Evolutionary conservation across 495 filamentous ascomycete species (phyloP).

Genomic region (Clavariopsis aquatica): DNA sequence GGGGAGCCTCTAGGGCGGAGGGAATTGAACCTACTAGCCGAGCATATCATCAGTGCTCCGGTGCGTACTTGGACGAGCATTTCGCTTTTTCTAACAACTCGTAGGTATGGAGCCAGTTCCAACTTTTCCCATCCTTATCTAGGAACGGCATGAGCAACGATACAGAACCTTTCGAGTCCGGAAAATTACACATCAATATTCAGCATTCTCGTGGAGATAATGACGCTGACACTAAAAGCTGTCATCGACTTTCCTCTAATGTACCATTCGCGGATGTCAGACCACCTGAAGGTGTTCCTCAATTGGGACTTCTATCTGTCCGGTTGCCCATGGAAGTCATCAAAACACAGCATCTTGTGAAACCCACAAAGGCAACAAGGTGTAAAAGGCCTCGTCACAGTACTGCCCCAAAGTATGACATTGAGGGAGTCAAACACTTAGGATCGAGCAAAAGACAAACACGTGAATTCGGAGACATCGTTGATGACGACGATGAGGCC

Average conservation of each 20-base stretch:
- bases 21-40: constrained; percentile 21
- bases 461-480: not conserved
- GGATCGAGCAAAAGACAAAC: not conserved
- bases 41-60: constrained; percentile 33
- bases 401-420: not conserved
- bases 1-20: constrained; percentile 10
- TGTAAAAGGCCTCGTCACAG: not conserved
- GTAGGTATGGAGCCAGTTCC: constrained; percentile 39
- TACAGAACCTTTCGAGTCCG: not conserved
- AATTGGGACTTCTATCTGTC: constrained; percentile 20
- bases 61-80: constrained; percentile 16
- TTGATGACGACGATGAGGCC: not conserved
- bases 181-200: constrained; percentile 30
- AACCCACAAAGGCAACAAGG: constrained; percentile 2
- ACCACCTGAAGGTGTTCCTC: constrained; percentile 28
- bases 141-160: not conserved
- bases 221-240: not conserved
- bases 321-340: constrained; percentile 21
- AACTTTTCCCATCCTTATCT: constrained; percentile 23
- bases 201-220: constrained; percentile 19
- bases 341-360: not conserved
- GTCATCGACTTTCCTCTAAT: constrained; percentile 22
- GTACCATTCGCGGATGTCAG: constrained; percentile 32
- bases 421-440: not conserved
- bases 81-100: constrained; percentile 2